A percentile compares a stretch with the other conserved stretches of the same genome.
These are phyloP conservation scores for Lachancea thermotolerans DNA, from an alignment of 805 yeast genomes.

Conservation along the genomic window DNA sequence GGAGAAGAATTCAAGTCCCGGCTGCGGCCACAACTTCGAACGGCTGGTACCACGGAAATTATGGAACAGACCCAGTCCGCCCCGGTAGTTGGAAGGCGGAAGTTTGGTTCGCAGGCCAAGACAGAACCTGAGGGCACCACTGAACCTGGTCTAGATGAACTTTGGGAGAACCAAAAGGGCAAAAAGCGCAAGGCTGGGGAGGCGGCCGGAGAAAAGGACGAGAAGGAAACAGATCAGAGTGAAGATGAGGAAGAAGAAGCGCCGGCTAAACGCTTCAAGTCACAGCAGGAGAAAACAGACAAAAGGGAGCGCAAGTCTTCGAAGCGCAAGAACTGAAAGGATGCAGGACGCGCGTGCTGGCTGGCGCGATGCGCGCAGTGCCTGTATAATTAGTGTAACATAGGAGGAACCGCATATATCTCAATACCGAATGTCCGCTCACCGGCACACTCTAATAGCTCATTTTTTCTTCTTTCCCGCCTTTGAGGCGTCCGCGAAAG, in stretches of 20 bases:
- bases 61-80: constrained; percentile 27
- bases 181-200: constrained; percentile 1
- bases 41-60: constrained; percentile 17
- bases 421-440: not conserved
- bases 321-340: too few relatives aligned
- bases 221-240: not conserved
- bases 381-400: not conserved
- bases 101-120: constrained; percentile 16
- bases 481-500: constrained; percentile 32
- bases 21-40: constrained; percentile 21
- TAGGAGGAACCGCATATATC: not conserved
- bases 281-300: too few relatives aligned
- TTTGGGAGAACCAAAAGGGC: constrained; percentile 5
- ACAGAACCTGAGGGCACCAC: constrained; percentile 17
- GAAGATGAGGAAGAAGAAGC: too few relatives aligned
- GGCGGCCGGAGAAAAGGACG: not conserved
- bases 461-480: constrained; percentile 8
- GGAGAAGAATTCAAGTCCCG: constrained; percentile 10
- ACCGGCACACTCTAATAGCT: not conserved
- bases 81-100: constrained; percentile 13
- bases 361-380: too few relatives aligned
- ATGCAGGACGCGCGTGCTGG: too few relatives aligned
- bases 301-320: too few relatives aligned
- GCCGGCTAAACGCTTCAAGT: too few relatives aligned
- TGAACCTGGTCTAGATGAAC: constrained; percentile 17